phyloP scores from a whole-genome alignment of 768 basidiomycete genomes.

The Grammothele lineata region DNA sequence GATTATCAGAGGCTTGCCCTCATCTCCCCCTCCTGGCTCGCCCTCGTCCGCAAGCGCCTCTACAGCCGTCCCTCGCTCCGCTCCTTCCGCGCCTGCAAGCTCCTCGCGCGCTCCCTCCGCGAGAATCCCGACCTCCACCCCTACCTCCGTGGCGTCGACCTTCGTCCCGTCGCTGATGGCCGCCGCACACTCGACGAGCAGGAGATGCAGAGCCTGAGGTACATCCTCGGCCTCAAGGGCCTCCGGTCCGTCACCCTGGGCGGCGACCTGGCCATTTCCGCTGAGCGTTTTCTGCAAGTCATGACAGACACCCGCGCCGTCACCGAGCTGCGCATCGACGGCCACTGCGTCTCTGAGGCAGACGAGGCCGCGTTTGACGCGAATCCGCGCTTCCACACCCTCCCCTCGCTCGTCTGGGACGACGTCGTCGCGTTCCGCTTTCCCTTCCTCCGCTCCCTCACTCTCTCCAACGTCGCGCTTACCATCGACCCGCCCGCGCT shows the following conservation, averaged over 20 bases:
- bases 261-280: constrained; percentile 41
- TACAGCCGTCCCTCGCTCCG: constrained; percentile 39
- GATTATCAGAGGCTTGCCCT: constrained; percentile 46
- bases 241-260: constrained; percentile 42
- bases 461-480: constrained; percentile 40
- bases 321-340: constrained; percentile 44
- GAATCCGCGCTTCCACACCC: neutral
- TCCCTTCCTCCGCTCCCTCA: constrained; percentile 37
- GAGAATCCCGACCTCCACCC: constrained; percentile 32
- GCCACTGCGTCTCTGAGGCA: constrained; percentile 26
- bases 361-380: no score
- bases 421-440: constrained; percentile 45
- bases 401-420: constrained; percentile 51
- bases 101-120: constrained; percentile 39
- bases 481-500: constrained; percentile 35
- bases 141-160: constrained; percentile 38
- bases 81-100: constrained; percentile 37
- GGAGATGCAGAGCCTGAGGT: constrained; percentile 36
- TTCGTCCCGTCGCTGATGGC: constrained; percentile 30
- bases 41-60: constrained; percentile 39
- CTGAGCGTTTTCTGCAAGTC: constrained; percentile 44
- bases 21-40: constrained; percentile 47
- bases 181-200: constrained; percentile 16
- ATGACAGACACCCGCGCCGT: constrained; percentile 39
- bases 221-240: constrained; percentile 38